phyloP scores from a whole-genome alignment of 345 rosid species.

The Aquilaria yunnanensis region DNA sequence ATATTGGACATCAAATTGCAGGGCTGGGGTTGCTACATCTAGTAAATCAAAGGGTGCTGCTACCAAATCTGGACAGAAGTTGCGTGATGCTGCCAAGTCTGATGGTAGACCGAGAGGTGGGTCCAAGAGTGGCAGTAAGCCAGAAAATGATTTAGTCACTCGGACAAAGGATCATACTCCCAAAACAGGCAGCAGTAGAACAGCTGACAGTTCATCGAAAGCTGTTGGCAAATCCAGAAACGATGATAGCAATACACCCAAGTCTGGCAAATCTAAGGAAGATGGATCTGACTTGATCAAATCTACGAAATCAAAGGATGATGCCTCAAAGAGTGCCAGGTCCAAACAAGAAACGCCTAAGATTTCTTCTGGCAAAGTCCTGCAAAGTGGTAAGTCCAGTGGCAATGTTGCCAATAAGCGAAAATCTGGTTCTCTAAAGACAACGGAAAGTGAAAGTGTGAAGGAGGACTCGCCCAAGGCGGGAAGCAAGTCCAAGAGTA shows the following conservation, averaged over 20 bases:
- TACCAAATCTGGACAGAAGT: neutral
- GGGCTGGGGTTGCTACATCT: conserved; percentile 57
- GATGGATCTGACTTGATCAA: conserved; percentile 8
- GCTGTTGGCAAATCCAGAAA: conserved; percentile 29
- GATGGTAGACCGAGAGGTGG: conserved; percentile 38
- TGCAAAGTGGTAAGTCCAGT: conserved; percentile 28
- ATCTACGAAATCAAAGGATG: conserved; percentile 20
- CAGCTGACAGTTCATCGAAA: conserved; percentile 27
- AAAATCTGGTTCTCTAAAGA: conserved; percentile 43
- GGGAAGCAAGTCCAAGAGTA: conserved; percentile 40
- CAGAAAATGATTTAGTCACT: conserved; percentile 28
- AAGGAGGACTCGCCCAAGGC: conserved; percentile 36
- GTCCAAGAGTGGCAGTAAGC: conserved; percentile 26
- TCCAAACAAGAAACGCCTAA: conserved; percentile 39
- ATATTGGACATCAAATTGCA: conserved; percentile 10
- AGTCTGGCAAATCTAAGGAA: conserved; percentile 32
- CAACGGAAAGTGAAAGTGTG: conserved; percentile 28
- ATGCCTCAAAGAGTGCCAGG: conserved; percentile 14
- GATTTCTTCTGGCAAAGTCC: conserved; percentile 25
- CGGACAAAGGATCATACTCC: conserved; percentile 31
- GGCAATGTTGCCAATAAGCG: conserved; percentile 32
- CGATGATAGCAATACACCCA: conserved; percentile 20
- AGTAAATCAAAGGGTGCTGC: conserved; percentile 44
- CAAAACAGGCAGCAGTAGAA: conserved; percentile 31
- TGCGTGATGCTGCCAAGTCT: no score